Conservation (phyloP, 116 monocot species). For the Posidonia oceanica region DNA sequence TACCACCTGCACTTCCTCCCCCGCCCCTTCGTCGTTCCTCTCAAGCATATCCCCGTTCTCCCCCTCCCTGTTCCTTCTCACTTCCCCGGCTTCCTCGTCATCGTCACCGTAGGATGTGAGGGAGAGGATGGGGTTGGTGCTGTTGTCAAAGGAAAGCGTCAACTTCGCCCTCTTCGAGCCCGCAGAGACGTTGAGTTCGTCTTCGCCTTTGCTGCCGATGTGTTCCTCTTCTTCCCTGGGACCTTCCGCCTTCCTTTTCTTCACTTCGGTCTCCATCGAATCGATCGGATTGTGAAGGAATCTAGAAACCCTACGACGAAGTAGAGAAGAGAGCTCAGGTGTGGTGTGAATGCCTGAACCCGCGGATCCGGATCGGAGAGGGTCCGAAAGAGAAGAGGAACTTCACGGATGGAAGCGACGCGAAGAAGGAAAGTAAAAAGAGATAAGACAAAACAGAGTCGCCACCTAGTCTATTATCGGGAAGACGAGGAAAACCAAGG, state of each 20-base stretch:
- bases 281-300: too few relatives aligned
- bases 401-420: too few relatives aligned
- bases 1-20: slow-evolving; percentile 10
- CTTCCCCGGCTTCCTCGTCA: slow-evolving; percentile 23
- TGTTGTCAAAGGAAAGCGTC: slow-evolving; percentile 5
- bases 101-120: slow-evolving; percentile 62
- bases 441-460: too few relatives aligned
- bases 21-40: background rate
- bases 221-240: slow-evolving; percentile 1
- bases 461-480: too few relatives aligned
- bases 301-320: too few relatives aligned
- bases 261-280: too few relatives aligned
- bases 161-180: slow-evolving; percentile 7
- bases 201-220: background rate
- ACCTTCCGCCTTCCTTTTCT: background rate
- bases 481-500: too few relatives aligned
- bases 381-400: too few relatives aligned
- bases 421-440: too few relatives aligned
- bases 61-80: slow-evolving; percentile 28
- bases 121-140: slow-evolving; percentile 32
- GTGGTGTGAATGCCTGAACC: too few relatives aligned
- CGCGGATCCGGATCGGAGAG: too few relatives aligned
- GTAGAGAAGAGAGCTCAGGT: too few relatives aligned
- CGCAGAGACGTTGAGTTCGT: background rate
- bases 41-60: background rate